phyloP scores from a whole-genome alignment of 2,329 filamentous ascomycete genomes.

The Diaporthe ilicicola region DNA sequence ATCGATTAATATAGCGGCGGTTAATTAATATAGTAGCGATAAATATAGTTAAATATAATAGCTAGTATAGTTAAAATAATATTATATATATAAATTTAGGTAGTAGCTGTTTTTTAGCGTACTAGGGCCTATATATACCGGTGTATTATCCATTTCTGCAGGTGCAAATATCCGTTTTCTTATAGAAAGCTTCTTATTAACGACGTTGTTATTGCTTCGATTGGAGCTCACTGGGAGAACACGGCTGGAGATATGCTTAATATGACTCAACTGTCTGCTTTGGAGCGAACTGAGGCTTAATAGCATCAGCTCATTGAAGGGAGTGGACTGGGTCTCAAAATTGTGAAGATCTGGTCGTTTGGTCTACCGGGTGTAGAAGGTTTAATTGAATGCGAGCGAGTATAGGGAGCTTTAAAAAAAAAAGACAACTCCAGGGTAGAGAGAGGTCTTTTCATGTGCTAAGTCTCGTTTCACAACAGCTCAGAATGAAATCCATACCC shows the following conservation, averaged over 20 bases:
- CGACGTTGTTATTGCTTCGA: conserved; percentile 44
- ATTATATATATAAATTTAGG: too few relatives aligned
- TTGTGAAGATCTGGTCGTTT: conserved; percentile 17
- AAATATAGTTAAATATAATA: too few relatives aligned
- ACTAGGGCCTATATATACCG: too few relatives aligned
- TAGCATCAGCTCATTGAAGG: conserved; percentile 12
- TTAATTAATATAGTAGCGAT: too few relatives aligned
- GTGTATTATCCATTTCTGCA: too few relatives aligned
- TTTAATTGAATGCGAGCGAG: conserved; percentile 13
- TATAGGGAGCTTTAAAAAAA: not conserved
- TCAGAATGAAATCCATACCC: too few relatives aligned
- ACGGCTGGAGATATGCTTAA: conserved; percentile 43
- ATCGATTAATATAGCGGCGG: too few relatives aligned
- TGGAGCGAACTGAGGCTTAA: conserved; percentile 15
- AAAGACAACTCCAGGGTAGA: not conserved
- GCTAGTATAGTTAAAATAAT: too few relatives aligned
- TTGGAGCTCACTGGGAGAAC: conserved; percentile 41
- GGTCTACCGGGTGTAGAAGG: conserved; percentile 6
- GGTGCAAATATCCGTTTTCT: too few relatives aligned
- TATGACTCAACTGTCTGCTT: conserved; percentile 36
- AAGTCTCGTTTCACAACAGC: too few relatives aligned
- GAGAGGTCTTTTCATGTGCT: too few relatives aligned
- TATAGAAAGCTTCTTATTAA: conserved; percentile 45
- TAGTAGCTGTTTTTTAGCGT: too few relatives aligned
- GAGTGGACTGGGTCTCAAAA: conserved; percentile 11